These are phyloP conservation scores for Paramecium pentaurelia DNA, from an alignment of 73 alveolate genomes.

Conservation along the genomic window DNA sequence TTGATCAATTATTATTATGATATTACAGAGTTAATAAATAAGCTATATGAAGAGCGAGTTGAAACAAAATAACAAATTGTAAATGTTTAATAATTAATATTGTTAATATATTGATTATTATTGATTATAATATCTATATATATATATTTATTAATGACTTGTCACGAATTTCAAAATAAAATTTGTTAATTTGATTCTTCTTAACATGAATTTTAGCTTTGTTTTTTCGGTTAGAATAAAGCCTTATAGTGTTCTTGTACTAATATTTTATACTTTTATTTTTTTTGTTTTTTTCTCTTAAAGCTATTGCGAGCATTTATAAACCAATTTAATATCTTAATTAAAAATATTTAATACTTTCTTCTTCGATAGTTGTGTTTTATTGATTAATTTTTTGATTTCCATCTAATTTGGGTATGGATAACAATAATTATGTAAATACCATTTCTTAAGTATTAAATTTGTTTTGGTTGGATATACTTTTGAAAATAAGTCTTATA, in stretches of 20 bases:
- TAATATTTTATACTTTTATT: neutral
- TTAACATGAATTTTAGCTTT: neutral
- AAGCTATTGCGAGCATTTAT: constrained; percentile 32
- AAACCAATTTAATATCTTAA: constrained; percentile 28
- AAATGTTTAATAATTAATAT: neutral
- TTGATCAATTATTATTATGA: neutral
- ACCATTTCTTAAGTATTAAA: neutral
- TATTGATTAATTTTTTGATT: neutral
- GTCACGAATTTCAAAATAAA: neutral
- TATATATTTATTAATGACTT: neutral
- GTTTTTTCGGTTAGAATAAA: neutral
- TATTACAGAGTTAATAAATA: neutral
- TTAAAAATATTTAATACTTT: neutral
- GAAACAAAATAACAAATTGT: neutral
- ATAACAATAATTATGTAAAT: neutral
- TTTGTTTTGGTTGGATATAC: neutral
- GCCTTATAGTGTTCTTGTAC: neutral
- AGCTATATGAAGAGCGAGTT: neutral
- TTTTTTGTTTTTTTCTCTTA: neutral
- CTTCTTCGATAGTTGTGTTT: neutral
- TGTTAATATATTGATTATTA: neutral
- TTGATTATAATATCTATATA: neutral
- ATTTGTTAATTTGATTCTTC: neutral
- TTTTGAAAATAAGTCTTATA: neutral
- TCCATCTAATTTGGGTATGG: neutral